These are phyloP conservation scores for Paratinospora sagittata DNA, from an alignment of 164 flowering plant species.

Conservation along the genomic window DNA sequence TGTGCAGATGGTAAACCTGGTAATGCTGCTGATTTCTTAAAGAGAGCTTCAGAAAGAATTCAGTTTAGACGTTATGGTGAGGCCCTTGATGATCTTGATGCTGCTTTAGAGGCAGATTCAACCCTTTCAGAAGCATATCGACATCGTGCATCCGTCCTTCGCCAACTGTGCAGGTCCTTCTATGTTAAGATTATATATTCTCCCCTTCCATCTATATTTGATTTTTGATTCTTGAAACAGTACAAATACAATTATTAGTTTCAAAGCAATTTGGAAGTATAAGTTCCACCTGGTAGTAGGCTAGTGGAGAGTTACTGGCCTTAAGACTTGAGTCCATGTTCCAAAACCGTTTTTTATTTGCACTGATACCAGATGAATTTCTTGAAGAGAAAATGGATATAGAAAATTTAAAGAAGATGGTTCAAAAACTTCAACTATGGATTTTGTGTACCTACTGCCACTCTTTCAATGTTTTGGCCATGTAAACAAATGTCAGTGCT, in stretches of 20 bases:
- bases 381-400: not conserved
- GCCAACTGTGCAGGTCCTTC: slow-evolving; percentile 81
- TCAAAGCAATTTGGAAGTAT: not conserved
- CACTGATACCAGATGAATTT: not conserved
- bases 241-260: not conserved
- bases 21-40: slow-evolving; percentile 58
- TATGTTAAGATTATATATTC: not conserved
- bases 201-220: slow-evolving; percentile 1
- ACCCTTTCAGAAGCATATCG: slow-evolving; percentile 73
- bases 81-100: slow-evolving; percentile 82
- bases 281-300: not conserved
- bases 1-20: slow-evolving; percentile 54
- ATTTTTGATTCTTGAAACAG: not conserved
- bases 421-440: not conserved
- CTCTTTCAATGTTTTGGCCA: not conserved
- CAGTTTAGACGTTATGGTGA: slow-evolving; percentile 68
- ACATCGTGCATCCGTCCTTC: slow-evolving; percentile 69
- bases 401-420: not conserved
- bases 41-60: slow-evolving; percentile 64
- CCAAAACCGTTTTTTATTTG: not conserved
- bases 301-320: not conserved
- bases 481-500: not conserved
- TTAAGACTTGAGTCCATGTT: not conserved
- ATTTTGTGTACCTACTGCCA: not conserved
- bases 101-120: slow-evolving; percentile 88